Base-by-base conservation (phyloP, 2,329 filamentous ascomycete genomes). In the Aspergillus ibericus region DNA sequence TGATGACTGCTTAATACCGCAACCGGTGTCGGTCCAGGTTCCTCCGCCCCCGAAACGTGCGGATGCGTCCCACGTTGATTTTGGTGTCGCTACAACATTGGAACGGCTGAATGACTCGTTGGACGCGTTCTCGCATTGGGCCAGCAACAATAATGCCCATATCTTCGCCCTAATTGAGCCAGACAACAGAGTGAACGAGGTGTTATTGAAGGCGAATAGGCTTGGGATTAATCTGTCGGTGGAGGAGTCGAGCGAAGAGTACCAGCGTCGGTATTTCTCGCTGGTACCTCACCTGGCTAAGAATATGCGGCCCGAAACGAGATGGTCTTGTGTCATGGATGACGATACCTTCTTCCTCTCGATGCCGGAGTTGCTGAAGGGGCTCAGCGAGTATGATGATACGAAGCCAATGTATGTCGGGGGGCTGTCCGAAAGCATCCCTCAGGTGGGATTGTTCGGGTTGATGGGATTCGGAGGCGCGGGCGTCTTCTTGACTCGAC, bases 261-360 rank as follows among this genome's bases (percentile, higher is more conserved):
- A 77, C 55, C 69, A 76, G 40, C 68, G 84, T 60, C 82, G 84
- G 38, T 85, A 87, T 66, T 86, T 87, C 67, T 78, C 82, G 12
- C 77, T 87, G 12, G 70, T 87, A 8, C 74, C 79, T 27, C 76
- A 82, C 36, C 77, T 87, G 59, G 71, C 83, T 22, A 68, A 76
- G 22, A 73, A 79, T 51, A 69, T 75, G 32, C 77, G 73, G 9
- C 70, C 78, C 0, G 65, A 76, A 13, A 85, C 83, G 0, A 73
- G 76, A 32, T 88, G 85, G 85, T 78, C 81, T 13, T 81, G 79
- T 47, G 75, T 87, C 50, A 79, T 87, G 36, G 85, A 88, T 66
- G 85, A 88, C 65, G 85, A 88, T 64, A 88, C 85, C 1, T 87
- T 88, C 70, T 87, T 87, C 69, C 80, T 82, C 1, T 83, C 81